These are phyloP conservation scores for Peterozyma xylosa DNA, from an alignment of 805 yeast species.

Conservation along the genomic window DNA sequence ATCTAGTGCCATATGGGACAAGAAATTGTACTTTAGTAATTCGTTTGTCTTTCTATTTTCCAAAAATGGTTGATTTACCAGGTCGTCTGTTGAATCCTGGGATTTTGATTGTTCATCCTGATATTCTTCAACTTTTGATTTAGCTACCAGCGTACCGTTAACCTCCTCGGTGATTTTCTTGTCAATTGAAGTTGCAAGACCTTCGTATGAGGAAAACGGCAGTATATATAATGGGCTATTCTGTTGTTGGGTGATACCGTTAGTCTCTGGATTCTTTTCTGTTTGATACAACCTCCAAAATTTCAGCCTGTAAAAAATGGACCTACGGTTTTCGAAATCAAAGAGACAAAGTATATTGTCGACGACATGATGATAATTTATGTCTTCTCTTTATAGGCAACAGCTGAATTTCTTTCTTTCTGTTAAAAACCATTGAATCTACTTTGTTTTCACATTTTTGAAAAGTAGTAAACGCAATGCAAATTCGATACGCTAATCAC, in stretches of 20 bases:
- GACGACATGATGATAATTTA: constrained; percentile 1
- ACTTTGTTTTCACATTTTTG: too few species aligned
- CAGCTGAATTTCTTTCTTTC: too few species aligned
- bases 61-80: constrained; percentile 11
- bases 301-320: too few species aligned
- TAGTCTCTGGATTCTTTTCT: constrained; percentile 5
- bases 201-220: constrained; percentile 30
- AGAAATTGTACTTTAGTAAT: constrained; percentile 54
- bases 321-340: constrained; percentile 46
- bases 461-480: too few species aligned
- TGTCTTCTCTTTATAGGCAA: too few species aligned
- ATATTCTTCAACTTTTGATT: not conserved
- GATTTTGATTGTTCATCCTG: constrained; percentile 7
- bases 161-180: not conserved
- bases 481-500: too few species aligned
- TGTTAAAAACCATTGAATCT: too few species aligned
- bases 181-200: constrained; percentile 4
- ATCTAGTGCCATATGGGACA: constrained; percentile 73
- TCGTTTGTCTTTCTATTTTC: constrained; percentile 24
- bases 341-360: constrained; percentile 43
- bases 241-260: constrained; percentile 14
- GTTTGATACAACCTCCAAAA: not conserved
- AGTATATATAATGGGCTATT: constrained; percentile 56
- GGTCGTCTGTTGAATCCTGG: constrained; percentile 1
- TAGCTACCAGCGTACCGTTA: not conserved